phyloP scores from a whole-genome alignment of 768 basidiomycete genomes.

The Galerina marginata region DNA sequence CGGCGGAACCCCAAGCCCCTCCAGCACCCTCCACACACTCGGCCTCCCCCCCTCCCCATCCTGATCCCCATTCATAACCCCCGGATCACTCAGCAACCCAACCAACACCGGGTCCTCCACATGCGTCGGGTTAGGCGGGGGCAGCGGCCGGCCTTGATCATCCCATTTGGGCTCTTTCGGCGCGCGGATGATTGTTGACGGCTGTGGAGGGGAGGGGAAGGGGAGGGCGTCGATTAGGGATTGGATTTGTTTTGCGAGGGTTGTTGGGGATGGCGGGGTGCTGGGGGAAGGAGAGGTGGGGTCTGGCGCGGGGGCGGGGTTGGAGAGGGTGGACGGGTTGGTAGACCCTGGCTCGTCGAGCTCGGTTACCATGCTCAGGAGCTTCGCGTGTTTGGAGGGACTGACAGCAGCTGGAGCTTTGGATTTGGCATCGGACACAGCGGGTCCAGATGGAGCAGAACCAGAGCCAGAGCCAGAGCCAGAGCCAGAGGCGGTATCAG shows the following conservation, averaged over 20 bases:
- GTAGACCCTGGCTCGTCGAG: slow-evolving; percentile 3
- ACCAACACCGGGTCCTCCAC: slow-evolving; percentile 38
- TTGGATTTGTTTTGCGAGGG: slow-evolving; percentile 58
- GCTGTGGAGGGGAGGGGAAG: slow-evolving; percentile 20
- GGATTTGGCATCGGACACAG: no score
- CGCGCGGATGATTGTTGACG: slow-evolving; percentile 5
- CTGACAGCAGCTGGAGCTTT: no score
- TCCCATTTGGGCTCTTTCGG: slow-evolving; percentile 4
- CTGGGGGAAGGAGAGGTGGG: not conserved
- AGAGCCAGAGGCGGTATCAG: not conserved
- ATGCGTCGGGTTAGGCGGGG: not conserved
- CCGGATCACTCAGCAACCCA: slow-evolving; percentile 52
- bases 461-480: not conserved
- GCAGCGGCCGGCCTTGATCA: slow-evolving; percentile 8
- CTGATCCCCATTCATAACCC: slow-evolving; percentile 57
- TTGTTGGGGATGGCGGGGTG: slow-evolving; percentile 29
- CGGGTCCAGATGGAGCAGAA: not conserved
- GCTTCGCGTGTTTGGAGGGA: slow-evolving; percentile 9
- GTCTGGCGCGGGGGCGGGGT: not conserved
- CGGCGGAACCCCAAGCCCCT: slow-evolving; percentile 33
- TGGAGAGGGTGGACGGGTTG: not conserved
- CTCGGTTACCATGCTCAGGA: slow-evolving; percentile 21
- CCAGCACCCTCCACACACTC: slow-evolving; percentile 54
- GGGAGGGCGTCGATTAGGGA: slow-evolving; percentile 53
- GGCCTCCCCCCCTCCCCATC: slow-evolving; percentile 35